Conservation (phyloP, 1,284 basidiomycete species). For the Pascua sp. region DNA sequence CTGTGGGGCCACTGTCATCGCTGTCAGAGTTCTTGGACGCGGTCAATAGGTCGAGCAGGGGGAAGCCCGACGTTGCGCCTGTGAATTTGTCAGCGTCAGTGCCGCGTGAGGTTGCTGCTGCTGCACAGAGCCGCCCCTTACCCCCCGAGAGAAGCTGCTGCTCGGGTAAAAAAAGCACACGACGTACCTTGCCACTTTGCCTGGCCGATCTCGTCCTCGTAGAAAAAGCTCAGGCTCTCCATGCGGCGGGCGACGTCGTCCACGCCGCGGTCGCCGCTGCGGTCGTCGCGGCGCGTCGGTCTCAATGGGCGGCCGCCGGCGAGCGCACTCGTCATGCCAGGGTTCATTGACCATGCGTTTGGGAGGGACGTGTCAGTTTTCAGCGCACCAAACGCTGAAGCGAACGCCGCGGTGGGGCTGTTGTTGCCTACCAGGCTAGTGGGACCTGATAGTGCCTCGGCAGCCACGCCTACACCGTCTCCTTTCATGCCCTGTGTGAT, state of each 20-base stretch:
- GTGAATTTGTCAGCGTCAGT: not conserved
- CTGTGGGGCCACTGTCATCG: not conserved
- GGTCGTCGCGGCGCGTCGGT: conserved; percentile 8
- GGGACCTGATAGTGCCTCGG: conserved; percentile 32
- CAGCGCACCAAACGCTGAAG: conserved; percentile 7
- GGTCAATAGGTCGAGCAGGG: conserved; percentile 69
- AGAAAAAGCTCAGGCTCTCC: conserved; percentile 49
- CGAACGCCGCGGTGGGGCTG: not conserved
- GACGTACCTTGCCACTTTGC: conserved; percentile 51
- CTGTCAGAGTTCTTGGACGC: conserved; percentile 54
- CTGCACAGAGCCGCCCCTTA: too few species aligned
- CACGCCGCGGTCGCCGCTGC: conserved; percentile 25
- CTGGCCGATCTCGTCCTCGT: conserved; percentile 51
- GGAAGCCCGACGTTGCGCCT: conserved; percentile 83
- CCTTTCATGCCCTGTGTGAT: conserved; percentile 37
- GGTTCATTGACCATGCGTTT: conserved; percentile 1
- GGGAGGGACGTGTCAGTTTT: conserved; percentile 9
- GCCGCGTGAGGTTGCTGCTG: not conserved
- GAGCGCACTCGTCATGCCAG: conserved; percentile 5
- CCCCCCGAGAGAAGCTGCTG: not conserved
- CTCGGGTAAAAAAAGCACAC: not conserved
- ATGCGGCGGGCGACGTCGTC: conserved; percentile 41
- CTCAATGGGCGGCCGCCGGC: conserved; percentile 12
- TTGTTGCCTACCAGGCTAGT: conserved; percentile 3
- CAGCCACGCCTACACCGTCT: conserved; percentile 36